Evolutionary conservation across 2,329 filamentous ascomycete species (phyloP).

Genomic region (Ascochyta clinopodiicola): DNA sequence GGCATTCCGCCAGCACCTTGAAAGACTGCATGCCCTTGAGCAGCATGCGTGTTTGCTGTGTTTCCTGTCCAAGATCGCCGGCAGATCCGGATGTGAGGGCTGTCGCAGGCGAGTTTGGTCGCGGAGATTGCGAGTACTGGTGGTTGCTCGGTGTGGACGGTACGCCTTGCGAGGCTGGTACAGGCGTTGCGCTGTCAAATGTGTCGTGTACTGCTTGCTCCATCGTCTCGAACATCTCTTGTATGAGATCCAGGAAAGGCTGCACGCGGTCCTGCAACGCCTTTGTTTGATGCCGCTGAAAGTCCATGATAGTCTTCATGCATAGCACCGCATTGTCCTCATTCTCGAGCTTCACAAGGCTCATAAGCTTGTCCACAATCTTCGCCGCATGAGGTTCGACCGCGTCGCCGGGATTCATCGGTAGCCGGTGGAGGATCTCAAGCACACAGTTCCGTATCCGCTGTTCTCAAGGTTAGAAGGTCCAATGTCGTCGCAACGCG

Average conservation of each 20-base stretch:
- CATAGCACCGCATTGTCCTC: constrained; percentile 99
- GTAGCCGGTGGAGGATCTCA: constrained; percentile 92
- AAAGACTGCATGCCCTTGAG: constrained; percentile 98
- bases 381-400: constrained; percentile 89
- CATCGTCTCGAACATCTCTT: constrained; percentile 95
- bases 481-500: constrained; percentile 2
- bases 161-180: constrained; percentile 57
- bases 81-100: constrained; percentile 75
- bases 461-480: constrained; percentile 57
- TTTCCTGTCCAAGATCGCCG: constrained; percentile 79
- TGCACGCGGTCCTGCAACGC: constrained; percentile 83
- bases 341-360: constrained; percentile 87
- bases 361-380: constrained; percentile 89
- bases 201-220: constrained; percentile 94
- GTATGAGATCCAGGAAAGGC: constrained; percentile 86
- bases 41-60: constrained; percentile 80
- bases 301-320: constrained; percentile 97
- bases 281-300: constrained; percentile 91
- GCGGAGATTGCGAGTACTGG: constrained; percentile 82
- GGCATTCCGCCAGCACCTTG: constrained; percentile 96
- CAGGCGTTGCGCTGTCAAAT: constrained; percentile 76
- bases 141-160: constrained; percentile 69
- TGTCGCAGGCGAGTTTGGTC: constrained; percentile 87
- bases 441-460: constrained; percentile 86
- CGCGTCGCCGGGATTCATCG: constrained; percentile 73